Evolutionary conservation across 2,329 filamentous ascomycete species (phyloP).

Genomic region (Neurospora crassa): DNA sequence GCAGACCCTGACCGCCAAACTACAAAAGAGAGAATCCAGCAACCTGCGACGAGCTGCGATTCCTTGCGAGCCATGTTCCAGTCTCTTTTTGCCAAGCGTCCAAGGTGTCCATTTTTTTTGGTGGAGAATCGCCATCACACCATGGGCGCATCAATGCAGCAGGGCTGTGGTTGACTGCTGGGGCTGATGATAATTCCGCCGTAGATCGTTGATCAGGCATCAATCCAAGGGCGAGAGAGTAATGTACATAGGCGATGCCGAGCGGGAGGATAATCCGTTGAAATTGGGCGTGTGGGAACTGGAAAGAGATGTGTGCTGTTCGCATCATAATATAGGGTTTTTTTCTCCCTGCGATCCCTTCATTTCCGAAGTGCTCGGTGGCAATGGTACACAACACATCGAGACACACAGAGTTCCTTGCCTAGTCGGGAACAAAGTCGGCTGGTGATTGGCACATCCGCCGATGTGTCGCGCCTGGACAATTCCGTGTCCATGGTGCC

Average conservation of each 20-base stretch:
- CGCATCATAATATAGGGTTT: neutral
- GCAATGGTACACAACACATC: neutral
- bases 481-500: neutral
- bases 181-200: neutral
- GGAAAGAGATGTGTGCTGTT: neutral
- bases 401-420: neutral
- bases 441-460: neutral
- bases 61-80: neutral
- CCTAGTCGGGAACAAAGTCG: neutral
- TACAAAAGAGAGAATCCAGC: neutral
- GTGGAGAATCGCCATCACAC: neutral
- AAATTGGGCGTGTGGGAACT: neutral
- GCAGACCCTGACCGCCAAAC: neutral
- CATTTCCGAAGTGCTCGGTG: neutral
- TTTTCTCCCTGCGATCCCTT: neutral
- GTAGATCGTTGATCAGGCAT: neutral
- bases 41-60: neutral
- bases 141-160: neutral
- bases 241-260: neutral
- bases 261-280: neutral
- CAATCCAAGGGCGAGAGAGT: neutral
- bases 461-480: neutral
- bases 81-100: neutral
- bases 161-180: neutral
- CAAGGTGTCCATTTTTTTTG: neutral